Base-by-base conservation (phyloP, 768 basidiomycete species). In the Coprinopsis strossmayeri region DNA sequence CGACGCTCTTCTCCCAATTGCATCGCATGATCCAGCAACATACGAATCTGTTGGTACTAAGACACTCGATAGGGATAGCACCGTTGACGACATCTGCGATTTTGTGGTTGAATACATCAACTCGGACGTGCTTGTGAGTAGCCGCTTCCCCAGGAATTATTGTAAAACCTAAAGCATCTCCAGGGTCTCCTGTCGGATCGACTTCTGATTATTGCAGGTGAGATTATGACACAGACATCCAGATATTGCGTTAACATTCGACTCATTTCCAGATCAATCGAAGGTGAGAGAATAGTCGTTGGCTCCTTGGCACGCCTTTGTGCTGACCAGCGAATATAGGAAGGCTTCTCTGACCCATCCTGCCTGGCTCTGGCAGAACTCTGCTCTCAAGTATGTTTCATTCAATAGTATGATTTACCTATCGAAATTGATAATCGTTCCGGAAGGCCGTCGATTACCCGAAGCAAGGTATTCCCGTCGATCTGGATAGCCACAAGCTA, bases 101-200 rank as follows among this genome's bases (percentile, higher is more conserved):
- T 91, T 92, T 55, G 69, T 92, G 20, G 79, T 89, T 12, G 81
- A 91, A 55, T 92, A 91, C 48, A 88, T 92, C 59, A 76, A 87
- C 53, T 88, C 87, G 0, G 87, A 91, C 57, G 76, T 89, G 35
- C 64, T 89, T 73, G 87, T 88, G 64, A 17, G 74, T 58, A 5
- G 7, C 18, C 15, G 5, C 1, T 2, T 35, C 7, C 37, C 18
- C 2, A 38, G 32, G 37, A 17, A 15, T 25, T 24, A 18, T 28
- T 53, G 12, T 12, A 23, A 17, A 49, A 21, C 47, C 37, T 32
- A 37, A 26, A 28, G 12, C 15, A 5, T 50, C 32, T 32, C 11
- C 48, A 87, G 87, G 86, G 87, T 9, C 66, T 91, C 7, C 54
- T 90, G 15, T 81, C 86, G 1, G 77, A 78, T 53, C 71, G 80